Evolutionary conservation across 108 stramenopile species (phyloP).

Genomic region (Stephanodiscus triporus): DNA sequence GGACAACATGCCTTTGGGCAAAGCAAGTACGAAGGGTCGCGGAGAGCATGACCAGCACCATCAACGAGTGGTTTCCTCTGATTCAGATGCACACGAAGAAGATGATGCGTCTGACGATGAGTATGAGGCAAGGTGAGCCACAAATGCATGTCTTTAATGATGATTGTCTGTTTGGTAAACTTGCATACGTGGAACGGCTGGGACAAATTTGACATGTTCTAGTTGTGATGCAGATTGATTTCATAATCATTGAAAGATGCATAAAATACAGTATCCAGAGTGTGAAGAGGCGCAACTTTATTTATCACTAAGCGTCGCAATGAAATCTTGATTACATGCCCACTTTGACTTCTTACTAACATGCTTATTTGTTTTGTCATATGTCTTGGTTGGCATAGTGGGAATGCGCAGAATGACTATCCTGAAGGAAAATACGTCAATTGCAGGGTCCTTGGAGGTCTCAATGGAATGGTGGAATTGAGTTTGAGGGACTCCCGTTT

Average conservation of each 20-base stretch:
- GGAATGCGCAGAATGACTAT: conserved; percentile 38
- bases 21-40: not conserved
- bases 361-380: conserved; percentile 27
- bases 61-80: conserved; percentile 33
- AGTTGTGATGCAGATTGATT: conserved; percentile 59
- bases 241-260: conserved; percentile 36
- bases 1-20: conserved; percentile 88
- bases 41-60: conserved; percentile 15
- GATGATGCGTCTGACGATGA: conserved; percentile 26
- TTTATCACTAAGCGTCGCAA: conserved; percentile 61
- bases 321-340: conserved; percentile 83
- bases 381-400: conserved; percentile 18
- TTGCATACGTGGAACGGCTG: conserved; percentile 71
- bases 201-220: conserved; percentile 8
- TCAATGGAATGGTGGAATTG: conserved; percentile 62
- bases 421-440: conserved; percentile 62
- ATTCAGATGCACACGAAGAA: conserved; percentile 48
- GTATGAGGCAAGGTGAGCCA: conserved; percentile 14
- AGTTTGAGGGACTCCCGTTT: conserved; percentile 73
- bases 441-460: conserved; percentile 67
- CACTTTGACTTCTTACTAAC: conserved; percentile 24
- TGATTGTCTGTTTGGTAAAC: not conserved
- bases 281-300: conserved; percentile 79
- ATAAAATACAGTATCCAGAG: conserved; percentile 58
- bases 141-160: not conserved